Evolutionary conservation across 2,329 filamentous ascomycete genomes (phyloP).

Genomic region (Pseudogymnoascus sp.): DNA sequence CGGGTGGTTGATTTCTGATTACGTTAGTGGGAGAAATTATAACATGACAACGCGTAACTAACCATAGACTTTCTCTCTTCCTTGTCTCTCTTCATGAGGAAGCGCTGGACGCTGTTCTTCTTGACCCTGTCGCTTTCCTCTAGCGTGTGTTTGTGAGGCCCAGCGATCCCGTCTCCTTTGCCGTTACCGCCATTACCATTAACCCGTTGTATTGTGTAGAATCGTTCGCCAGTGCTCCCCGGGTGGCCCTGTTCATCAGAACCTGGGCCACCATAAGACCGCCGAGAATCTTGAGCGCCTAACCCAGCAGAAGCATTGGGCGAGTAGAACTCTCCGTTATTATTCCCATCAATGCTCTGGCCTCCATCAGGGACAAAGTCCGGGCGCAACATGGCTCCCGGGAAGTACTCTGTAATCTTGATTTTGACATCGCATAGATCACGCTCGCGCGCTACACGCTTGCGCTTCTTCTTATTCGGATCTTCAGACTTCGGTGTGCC

Average conservation of each 20-base stretch:
- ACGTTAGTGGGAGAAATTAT: slow-evolving; percentile 11
- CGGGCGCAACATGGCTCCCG: slow-evolving; percentile 37
- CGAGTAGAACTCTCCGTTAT: slow-evolving; percentile 25
- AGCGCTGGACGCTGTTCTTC: slow-evolving; percentile 69
- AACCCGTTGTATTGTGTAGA: slow-evolving; percentile 70
- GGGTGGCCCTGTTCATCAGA: slow-evolving; percentile 34
- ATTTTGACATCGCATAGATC: slow-evolving; percentile 84
- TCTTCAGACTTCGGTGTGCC: slow-evolving; percentile 75
- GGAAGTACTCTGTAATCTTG: slow-evolving; percentile 74
- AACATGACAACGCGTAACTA: slow-evolving; percentile 26
- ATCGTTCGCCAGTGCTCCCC: slow-evolving; percentile 44
- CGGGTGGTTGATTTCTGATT: slow-evolving; percentile 62
- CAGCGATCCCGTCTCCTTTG: slow-evolving; percentile 60
- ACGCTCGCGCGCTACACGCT: slow-evolving; percentile 64
- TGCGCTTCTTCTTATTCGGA: slow-evolving; percentile 75
- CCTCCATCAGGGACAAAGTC: slow-evolving; percentile 27
- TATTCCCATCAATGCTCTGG: slow-evolving; percentile 18
- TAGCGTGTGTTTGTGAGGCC: slow-evolving; percentile 67
- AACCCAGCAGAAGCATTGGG: slow-evolving; percentile 7
- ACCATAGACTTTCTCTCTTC: slow-evolving; percentile 55
- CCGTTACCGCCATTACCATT: slow-evolving; percentile 70
- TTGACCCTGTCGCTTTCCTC: slow-evolving; percentile 72
- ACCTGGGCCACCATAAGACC: slow-evolving; percentile 14
- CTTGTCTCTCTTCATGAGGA: slow-evolving; percentile 56
- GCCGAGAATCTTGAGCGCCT: slow-evolving; percentile 6